A percentile compares a stretch with the other conserved stretches of the same genome.
phyloP scores from a whole-genome alignment of 1,284 basidiomycete genomes.

The Leucoagaricus sp. region DNA sequence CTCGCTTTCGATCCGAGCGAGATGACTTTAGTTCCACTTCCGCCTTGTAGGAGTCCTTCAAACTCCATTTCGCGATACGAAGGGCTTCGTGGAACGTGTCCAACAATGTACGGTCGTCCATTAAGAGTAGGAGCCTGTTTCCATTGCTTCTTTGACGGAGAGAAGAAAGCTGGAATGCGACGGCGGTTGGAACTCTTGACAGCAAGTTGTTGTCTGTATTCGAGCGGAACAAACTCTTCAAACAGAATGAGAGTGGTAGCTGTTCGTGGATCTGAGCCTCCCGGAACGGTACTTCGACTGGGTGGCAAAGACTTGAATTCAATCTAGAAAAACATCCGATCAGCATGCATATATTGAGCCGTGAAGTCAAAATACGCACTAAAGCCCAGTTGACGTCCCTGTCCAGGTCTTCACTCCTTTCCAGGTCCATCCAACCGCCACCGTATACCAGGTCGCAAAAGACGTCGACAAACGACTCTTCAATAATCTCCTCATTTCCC shows the following conservation, averaged over 20 bases:
- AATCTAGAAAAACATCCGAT: constrained; percentile 47
- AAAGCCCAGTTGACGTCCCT: constrained; percentile 90
- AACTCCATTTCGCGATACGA: constrained; percentile 75
- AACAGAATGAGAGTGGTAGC: constrained; percentile 69
- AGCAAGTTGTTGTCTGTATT: constrained; percentile 79
- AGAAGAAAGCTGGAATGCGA: constrained; percentile 52
- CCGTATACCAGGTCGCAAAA: constrained; percentile 86
- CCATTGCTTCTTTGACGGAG: constrained; percentile 56
- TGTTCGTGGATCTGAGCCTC: constrained; percentile 41
- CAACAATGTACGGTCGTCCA: constrained; percentile 71
- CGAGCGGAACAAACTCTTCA: constrained; percentile 85
- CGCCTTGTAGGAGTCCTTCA: constrained; percentile 68
- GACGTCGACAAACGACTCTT: constrained; percentile 85
- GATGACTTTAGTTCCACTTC: constrained; percentile 61
- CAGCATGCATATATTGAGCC: constrained; percentile 1
- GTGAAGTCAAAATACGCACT: constrained; percentile 48
- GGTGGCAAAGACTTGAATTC: constrained; percentile 77
- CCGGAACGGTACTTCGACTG: constrained; percentile 32
- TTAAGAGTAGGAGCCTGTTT: constrained; percentile 78
- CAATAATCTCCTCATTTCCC: constrained; percentile 72
- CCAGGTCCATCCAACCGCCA: constrained; percentile 77
- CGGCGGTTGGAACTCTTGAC: constrained; percentile 42
- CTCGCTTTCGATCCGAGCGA: constrained; percentile 39
- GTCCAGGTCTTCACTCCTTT: constrained; percentile 72
- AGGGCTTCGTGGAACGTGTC: constrained; percentile 64